Evolutionary conservation across 257 asterid genomes (phyloP).

Genomic region (Lavandula angustifolia): DNA sequence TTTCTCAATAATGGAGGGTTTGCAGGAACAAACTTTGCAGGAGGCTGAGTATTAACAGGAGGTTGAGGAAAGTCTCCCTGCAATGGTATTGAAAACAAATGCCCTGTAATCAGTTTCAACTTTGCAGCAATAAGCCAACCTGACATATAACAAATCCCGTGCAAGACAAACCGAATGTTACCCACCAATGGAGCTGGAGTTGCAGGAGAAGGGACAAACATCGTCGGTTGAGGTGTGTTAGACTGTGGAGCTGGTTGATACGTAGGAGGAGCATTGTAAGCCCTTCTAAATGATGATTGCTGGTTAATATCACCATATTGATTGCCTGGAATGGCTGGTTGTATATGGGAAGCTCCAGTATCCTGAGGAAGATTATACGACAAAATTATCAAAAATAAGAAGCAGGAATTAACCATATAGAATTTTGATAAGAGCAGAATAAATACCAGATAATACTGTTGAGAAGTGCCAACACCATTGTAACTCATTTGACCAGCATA

Average conservation of each 20-base stretch:
- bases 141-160: conserved; percentile 1
- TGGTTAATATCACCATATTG: conserved; percentile 66
- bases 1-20: conserved; percentile 69
- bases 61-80: conserved; percentile 76
- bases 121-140: conserved; percentile 15
- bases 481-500: conserved; percentile 56
- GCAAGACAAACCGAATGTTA: conserved; percentile 26
- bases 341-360: conserved; percentile 48
- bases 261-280: conserved; percentile 52
- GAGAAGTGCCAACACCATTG: conserved; percentile 57
- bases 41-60: conserved; percentile 65
- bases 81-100: conserved; percentile 20
- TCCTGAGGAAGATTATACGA: conserved; percentile 48
- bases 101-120: conserved; percentile 7
- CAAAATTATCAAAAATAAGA: conserved; percentile 20
- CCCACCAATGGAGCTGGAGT: conserved; percentile 59
- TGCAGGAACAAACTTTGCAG: conserved; percentile 74
- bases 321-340: conserved; percentile 50
- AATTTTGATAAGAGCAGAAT: conserved; percentile 11
- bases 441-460: conserved; percentile 61
- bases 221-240: conserved; percentile 53
- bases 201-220: conserved; percentile 75
- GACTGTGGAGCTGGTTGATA: conserved; percentile 63
- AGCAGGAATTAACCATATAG: conserved; percentile 12
- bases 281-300: conserved; percentile 50